phyloP scores from a whole-genome alignment of 2,329 filamentous ascomycete genomes.

The Ophiostoma perfectum region DNA sequence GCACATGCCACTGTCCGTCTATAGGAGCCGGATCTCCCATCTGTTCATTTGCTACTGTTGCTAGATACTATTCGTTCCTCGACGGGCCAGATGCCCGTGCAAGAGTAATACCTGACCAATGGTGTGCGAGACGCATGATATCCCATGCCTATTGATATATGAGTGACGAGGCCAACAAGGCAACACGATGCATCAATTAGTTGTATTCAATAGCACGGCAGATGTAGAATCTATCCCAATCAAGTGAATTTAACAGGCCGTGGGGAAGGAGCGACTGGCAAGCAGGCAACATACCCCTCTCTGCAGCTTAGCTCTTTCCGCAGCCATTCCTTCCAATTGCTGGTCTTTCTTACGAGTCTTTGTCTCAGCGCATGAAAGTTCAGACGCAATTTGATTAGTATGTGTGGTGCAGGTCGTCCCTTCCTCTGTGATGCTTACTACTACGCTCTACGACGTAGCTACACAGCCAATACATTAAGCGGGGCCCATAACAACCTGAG shows the following conservation, averaged over 20 bases:
- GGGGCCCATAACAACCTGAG: not conserved
- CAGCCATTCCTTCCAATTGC: not conserved
- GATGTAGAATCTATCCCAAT: not conserved
- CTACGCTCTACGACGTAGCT: not conserved
- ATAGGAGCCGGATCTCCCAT: not conserved
- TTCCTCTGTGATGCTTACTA: constrained; percentile 1
- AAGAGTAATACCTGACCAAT: not conserved
- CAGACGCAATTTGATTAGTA: not conserved
- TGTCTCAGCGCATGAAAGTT: not conserved
- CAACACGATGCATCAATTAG: not conserved
- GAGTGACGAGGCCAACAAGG: not conserved
- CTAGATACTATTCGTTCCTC: not conserved
- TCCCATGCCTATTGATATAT: not conserved
- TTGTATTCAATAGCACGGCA: not conserved
- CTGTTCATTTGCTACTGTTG: not conserved
- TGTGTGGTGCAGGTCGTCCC: not conserved
- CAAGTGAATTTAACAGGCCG: constrained; percentile 1
- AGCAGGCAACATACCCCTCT: not conserved
- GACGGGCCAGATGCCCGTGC: not conserved
- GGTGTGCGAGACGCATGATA: no score
- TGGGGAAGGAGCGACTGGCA: not conserved
- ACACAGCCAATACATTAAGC: constrained; percentile 5
- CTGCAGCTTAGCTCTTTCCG: not conserved
- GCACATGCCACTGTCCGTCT: not conserved
- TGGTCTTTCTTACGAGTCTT: not conserved